Base-by-base conservation (phyloP, 2,329 filamentous ascomycete genomes). In the Ophiobolus disseminans region DNA sequence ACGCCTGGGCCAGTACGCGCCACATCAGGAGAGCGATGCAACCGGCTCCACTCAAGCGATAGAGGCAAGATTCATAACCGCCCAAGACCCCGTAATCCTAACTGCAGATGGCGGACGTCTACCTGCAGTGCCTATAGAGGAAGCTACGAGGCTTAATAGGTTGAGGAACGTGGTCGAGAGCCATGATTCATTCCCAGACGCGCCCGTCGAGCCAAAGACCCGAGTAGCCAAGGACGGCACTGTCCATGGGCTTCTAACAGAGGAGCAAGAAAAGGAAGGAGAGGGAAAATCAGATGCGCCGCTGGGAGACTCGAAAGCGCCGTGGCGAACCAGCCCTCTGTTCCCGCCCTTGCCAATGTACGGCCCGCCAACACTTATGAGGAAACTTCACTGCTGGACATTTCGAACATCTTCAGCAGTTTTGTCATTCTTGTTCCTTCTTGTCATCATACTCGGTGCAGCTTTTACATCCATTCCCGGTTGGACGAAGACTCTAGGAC, bases 271-370 rank as follows among this genome's bases (percentile, higher is more conserved):
- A 8, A 50, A 66, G 13, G 54, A 73, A 16, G 53, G 77, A 45
- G 73, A 65, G 26, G 76, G 46, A 68, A 79, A 76, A 45, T 76
- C 79, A 3, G 75, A 78, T 25, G 79, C 72, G 0, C 70, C 78
- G 8, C 57, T 82, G 43, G 72, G 68, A 20, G 65, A 73, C 49
- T 74, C 73, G 13, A 66, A 77, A 21, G 86, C 88, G 0, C 84
- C 86, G 1, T 86, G 86, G 6, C 82, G 84, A 55, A 92, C 89
- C 2, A 87, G 92, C 58, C 88, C 90, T 3, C 76, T 96, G 4
- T 97, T 97, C 58, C 91, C 91, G 5, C 89, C 90, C 2, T 73
- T 96, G 7, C 91, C 91, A 0, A 77, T 90, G 1, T 96, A 96
- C 62, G 89, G 89, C 0, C 87, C 90, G 0, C 86, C 91, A 0